Conservation (phyloP, 1,284 basidiomycete genomes). For the Leccinum subrobustum region DNA sequence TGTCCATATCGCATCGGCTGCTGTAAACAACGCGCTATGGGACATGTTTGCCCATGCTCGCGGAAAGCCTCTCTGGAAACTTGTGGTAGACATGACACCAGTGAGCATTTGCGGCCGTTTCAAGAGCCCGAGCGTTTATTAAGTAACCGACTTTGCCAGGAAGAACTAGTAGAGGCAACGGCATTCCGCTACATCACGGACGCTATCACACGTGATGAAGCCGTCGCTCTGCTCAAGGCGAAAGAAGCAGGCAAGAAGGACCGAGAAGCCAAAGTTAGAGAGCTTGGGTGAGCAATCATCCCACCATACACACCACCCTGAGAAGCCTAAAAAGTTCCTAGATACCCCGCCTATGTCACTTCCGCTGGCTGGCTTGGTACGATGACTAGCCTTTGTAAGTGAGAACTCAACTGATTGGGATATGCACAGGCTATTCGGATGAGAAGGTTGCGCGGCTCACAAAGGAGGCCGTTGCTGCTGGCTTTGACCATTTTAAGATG, state of each 20-base stretch:
- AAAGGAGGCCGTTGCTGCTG: slow-evolving; percentile 78
- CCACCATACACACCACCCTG: not conserved
- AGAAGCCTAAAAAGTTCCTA: slow-evolving; percentile 27
- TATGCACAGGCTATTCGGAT: slow-evolving; percentile 63
- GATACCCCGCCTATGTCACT: slow-evolving; percentile 94
- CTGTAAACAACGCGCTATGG: slow-evolving; percentile 82
- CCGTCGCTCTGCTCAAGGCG: slow-evolving; percentile 77
- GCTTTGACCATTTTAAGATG: slow-evolving; percentile 98
- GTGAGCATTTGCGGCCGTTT: slow-evolving; percentile 37
- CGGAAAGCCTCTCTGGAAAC: slow-evolving; percentile 83
- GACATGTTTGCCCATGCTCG: slow-evolving; percentile 79
- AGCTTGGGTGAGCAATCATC: slow-evolving; percentile 48
- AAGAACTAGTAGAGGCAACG: slow-evolving; percentile 83
- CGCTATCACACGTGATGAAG: slow-evolving; percentile 89
- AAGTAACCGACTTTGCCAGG: slow-evolving; percentile 39
- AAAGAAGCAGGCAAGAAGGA: slow-evolving; percentile 77
- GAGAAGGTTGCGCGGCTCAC: slow-evolving; percentile 89
- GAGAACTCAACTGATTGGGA: slow-evolving; percentile 1
- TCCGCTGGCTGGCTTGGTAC: slow-evolving; percentile 88
- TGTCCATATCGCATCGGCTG: slow-evolving; percentile 79
- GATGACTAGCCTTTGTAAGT: not conserved
- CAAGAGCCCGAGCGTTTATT: not conserved
- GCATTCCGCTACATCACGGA: slow-evolving; percentile 94
- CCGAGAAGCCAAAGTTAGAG: slow-evolving; percentile 70
- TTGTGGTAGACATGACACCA: slow-evolving; percentile 81